Percentiles rank a stretch among this genome's conserved stretches.
Evolutionary conservation across 1,284 basidiomycete species (phyloP).

Genomic region (Ganoderma meredithae): DNA sequence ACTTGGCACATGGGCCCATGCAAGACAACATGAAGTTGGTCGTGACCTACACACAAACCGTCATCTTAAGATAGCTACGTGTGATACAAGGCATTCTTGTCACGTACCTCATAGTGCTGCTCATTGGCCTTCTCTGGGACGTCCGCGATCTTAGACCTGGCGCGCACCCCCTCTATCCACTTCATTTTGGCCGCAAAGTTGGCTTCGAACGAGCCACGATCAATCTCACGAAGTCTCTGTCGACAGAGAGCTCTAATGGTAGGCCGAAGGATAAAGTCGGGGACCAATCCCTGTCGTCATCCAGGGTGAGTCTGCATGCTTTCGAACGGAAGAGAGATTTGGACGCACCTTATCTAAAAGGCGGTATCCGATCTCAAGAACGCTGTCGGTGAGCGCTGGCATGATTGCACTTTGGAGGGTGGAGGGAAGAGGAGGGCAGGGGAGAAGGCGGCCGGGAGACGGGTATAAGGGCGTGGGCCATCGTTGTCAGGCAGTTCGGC

Average conservation of each 20-base stretch:
- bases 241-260: conserved; percentile 67
- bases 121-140: conserved; percentile 78
- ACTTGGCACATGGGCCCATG: conserved; percentile 69
- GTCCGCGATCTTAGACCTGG: conserved; percentile 66
- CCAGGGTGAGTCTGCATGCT: neutral
- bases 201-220: conserved; percentile 65
- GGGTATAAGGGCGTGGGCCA: neutral
- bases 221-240: conserved; percentile 68
- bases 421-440: neutral
- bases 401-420: conserved; percentile 9
- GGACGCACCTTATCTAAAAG: conserved; percentile 40
- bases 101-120: conserved; percentile 77
- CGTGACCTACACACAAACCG: conserved; percentile 55
- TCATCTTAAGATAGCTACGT: neutral
- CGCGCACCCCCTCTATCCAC: conserved; percentile 63
- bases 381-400: conserved; percentile 23
- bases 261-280: conserved; percentile 67
- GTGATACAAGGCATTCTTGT: neutral
- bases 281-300: conserved; percentile 60
- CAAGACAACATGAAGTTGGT: conserved; percentile 74
- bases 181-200: conserved; percentile 74
- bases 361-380: conserved; percentile 36
- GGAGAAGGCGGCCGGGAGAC: neutral
- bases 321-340: neutral
- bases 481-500: conserved; percentile 12